Base-by-base conservation (phyloP, 2,329 filamentous ascomycete species). In the Fusarium napiforme region DNA sequence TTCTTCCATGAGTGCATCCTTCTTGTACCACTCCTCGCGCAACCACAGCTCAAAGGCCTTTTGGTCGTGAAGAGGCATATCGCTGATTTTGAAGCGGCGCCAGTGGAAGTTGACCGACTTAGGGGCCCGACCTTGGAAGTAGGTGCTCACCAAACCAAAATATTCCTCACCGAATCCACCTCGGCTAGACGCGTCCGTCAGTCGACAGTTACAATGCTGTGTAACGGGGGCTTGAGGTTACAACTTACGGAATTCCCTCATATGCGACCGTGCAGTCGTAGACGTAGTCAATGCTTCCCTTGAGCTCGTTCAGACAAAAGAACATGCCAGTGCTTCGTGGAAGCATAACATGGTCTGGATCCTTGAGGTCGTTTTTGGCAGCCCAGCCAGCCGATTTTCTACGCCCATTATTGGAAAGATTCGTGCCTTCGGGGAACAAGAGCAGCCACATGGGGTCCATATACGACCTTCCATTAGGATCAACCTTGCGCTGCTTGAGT, bases 31-130 rank as follows among this genome's bases (percentile, higher is more conserved):
- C 49, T 95, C 89, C 64, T 93, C 91, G 37, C 91, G 88, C 34
- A 98, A 86, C 96, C 96, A 99, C 7, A 87, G 78, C 64, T 97
- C 94, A 78, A 99, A 99, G 11, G 88, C 86, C 45, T 92, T 88
- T 21, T 88, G 87, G 75, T 92, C 89, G 37, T 94, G 88, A 15
- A 97, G 87, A 0, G 96, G 96, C 47, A 99, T 97, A 26, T 94
- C 91, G 28, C 88, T 88, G 19, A 98, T 81, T 39, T 89, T 89
- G 82, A 97, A 98, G 15, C 95, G 91, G 60, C 96, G 91, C 94
- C 96, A 99, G 83, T 97, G 93, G 86, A 98, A 95, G 82, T 98
- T 98, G 78, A 98, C 95, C 4, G 95, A 97, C 81, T 95, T 97
- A 4, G 96, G 96, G 2, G 95, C 92, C 2, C 93, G 90, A 18